Evolutionary conservation across 495 filamentous ascomycete genomes (phyloP).

Genomic region (Trichoderma parareesei): DNA sequence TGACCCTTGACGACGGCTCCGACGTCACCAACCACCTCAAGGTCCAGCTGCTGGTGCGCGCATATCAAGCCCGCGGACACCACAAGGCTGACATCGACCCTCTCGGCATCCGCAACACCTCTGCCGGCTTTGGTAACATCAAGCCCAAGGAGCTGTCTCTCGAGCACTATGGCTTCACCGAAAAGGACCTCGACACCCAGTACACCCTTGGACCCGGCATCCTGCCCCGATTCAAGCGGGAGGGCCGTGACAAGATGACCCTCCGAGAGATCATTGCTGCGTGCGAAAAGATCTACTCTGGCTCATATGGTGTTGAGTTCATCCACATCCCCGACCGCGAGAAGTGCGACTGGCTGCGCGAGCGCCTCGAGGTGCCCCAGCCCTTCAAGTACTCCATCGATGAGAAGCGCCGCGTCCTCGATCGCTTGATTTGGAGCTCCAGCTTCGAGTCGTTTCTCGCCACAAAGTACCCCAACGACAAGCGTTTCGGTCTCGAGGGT

Average conservation of each 20-base stretch:
- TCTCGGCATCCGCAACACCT: slow-evolving; percentile 81
- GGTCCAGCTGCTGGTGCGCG: slow-evolving; percentile 91
- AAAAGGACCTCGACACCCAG: slow-evolving; percentile 89
- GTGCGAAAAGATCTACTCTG: slow-evolving; percentile 94
- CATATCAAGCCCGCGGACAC: slow-evolving; percentile 96
- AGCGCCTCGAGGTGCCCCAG: slow-evolving; percentile 86
- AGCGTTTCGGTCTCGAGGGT: slow-evolving; percentile 96
- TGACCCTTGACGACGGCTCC: slow-evolving; percentile 60
- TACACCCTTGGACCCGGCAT: slow-evolving; percentile 92
- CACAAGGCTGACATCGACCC: slow-evolving; percentile 98
- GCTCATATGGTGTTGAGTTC: slow-evolving; percentile 93
- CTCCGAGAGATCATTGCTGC: slow-evolving; percentile 86
- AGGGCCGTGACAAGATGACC: slow-evolving; percentile 87
- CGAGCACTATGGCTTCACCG: slow-evolving; percentile 87
- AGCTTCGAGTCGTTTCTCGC: slow-evolving; percentile 92
- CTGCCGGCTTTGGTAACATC: slow-evolving; percentile 77
- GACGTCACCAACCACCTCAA: slow-evolving; percentile 96
- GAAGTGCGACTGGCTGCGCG: slow-evolving; percentile 95
- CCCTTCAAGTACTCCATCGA: slow-evolving; percentile 94
- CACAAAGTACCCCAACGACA: slow-evolving; percentile 98
- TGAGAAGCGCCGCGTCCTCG: slow-evolving; percentile 93
- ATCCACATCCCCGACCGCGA: slow-evolving; percentile 97
- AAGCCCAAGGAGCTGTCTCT: slow-evolving; percentile 89
- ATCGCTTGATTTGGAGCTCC: slow-evolving; percentile 95
- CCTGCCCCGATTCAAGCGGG: slow-evolving; percentile 82